Conservation (phyloP, 441 rosid species). For the Brassica balearica region DNA sequence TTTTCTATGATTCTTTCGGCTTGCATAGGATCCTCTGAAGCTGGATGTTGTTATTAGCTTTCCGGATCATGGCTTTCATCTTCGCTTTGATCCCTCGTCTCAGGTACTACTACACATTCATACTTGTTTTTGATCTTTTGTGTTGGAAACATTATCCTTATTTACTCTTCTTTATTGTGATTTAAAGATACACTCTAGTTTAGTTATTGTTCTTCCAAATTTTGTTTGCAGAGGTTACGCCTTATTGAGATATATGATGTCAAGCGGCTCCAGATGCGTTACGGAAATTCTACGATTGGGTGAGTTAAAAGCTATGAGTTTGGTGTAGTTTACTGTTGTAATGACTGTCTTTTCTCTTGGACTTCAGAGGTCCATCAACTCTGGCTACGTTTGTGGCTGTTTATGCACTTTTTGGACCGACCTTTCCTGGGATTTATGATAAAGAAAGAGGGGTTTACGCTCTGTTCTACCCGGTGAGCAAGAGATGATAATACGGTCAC, state of each 20-base stretch:
- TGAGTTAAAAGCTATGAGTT: conserved; percentile 37
- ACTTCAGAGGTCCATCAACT: conserved; percentile 77
- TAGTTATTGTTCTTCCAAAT: conserved; percentile 31
- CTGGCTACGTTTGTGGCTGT: conserved; percentile 97
- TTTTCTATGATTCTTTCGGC: conserved; percentile 2
- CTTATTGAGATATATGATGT: conserved; percentile 86
- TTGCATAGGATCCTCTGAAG: conserved; percentile 80
- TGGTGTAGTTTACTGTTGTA: conserved; percentile 27
- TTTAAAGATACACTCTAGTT: conserved; percentile 12
- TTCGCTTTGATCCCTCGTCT: conserved; percentile 97
- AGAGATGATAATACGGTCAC: not conserved
- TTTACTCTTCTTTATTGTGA: not conserved
- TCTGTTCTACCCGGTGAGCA: conserved; percentile 87
- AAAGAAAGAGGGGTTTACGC: conserved; percentile 87
- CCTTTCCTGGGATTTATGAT: conserved; percentile 92
- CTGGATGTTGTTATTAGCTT: conserved; percentile 89
- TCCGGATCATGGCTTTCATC: conserved; percentile 97
- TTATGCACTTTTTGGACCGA: conserved; percentile 91
- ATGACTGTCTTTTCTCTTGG: conserved; percentile 33
- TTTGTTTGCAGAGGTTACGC: conserved; percentile 71
- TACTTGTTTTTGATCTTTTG: not conserved
- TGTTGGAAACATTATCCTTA: not conserved
- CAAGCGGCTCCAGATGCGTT: conserved; percentile 95
- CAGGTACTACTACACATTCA: conserved; percentile 57
- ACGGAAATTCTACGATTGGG: conserved; percentile 89